A percentile compares a stretch with the other conserved stretches of the same genome.
These are phyloP conservation scores for Boletus albobrunnescens DNA, from an alignment of 1,284 basidiomycete species.

Conservation along the genomic window DNA sequence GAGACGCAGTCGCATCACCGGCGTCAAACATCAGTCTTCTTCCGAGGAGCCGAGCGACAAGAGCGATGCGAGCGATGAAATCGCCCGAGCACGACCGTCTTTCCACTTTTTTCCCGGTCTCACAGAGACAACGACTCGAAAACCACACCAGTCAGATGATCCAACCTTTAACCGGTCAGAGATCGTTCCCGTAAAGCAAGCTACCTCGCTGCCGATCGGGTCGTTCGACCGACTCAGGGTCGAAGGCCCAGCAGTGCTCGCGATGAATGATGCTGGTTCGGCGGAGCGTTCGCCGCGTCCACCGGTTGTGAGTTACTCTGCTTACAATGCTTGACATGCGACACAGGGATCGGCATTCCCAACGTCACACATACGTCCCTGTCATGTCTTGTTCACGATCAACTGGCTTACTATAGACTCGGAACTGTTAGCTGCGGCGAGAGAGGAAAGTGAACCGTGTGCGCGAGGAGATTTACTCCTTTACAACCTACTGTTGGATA, in stretches of 20 bases:
- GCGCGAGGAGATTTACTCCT: slow-evolving; percentile 7
- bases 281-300: slow-evolving; percentile 13
- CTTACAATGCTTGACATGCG: slow-evolving; percentile 16
- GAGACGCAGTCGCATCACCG: slow-evolving; percentile 22
- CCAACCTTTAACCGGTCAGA: neutral
- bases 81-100: slow-evolving; percentile 8
- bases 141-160: neutral
- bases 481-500: slow-evolving; percentile 22
- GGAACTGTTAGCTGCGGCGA: slow-evolving; percentile 20
- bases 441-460: slow-evolving; percentile 6
- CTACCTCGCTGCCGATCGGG: slow-evolving; percentile 8
- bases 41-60: slow-evolving; percentile 31
- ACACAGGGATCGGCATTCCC: slow-evolving; percentile 8
- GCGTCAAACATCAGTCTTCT: slow-evolving; percentile 25
- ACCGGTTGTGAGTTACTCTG: slow-evolving; percentile 28
- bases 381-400: slow-evolving; percentile 13
- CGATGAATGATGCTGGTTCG: neutral
- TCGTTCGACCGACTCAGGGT: slow-evolving; percentile 7
- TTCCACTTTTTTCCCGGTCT: slow-evolving; percentile 6
- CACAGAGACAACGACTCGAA: slow-evolving; percentile 1
- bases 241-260: slow-evolving; percentile 5
- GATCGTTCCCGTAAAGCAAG: slow-evolving; percentile 13
- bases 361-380: slow-evolving; percentile 7
- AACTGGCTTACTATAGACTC: slow-evolving; percentile 23
- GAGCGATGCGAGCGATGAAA: slow-evolving; percentile 24